Percentiles rank a stretch among this genome's conserved stretches.
Evolutionary conservation across 2,329 filamentous ascomycete genomes (phyloP).

Genomic region (Cladosporium sp.): DNA sequence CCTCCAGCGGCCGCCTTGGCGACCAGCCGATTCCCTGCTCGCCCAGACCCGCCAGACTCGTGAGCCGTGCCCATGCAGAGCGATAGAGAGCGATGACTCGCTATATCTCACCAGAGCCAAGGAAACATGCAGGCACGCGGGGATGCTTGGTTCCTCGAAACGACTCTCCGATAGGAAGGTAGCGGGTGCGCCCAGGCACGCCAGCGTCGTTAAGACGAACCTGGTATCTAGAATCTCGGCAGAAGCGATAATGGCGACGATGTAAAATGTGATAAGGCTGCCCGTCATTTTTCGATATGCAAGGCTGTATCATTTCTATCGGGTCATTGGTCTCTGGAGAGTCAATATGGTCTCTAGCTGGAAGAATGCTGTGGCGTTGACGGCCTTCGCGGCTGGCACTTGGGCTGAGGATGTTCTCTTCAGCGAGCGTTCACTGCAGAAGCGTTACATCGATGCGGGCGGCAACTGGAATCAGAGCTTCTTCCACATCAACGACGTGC

Average conservation of each 20-base stretch:
- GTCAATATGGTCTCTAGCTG: not conserved
- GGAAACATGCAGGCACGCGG: not conserved
- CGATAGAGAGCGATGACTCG: not conserved
- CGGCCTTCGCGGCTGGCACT: not conserved
- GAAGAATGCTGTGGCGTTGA: not conserved
- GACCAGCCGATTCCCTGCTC: not conserved
- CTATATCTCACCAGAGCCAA: constrained; percentile 1
- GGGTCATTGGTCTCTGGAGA: not conserved
- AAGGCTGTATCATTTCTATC: too few relatives aligned
- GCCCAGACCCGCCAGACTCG: constrained; percentile 7
- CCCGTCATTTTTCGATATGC: too few relatives aligned
- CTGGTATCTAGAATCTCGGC: constrained; percentile 6
- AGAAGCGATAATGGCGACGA: not conserved
- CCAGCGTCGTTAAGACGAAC: not conserved
- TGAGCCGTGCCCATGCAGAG: constrained; percentile 3
- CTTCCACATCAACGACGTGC: constrained; percentile 67
- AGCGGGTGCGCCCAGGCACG: not conserved
- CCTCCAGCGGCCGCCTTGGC: not conserved
- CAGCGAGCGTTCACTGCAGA: constrained; percentile 19
- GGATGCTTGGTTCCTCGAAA: constrained; percentile 1
- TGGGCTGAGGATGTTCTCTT: constrained; percentile 21
- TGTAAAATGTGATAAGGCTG: not conserved
- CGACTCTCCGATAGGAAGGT: constrained; percentile 3
- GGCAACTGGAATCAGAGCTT: constrained; percentile 42
- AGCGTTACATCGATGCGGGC: constrained; percentile 20